Percentiles rank a stretch among this genome's conserved stretches.
phyloP scores from a whole-genome alignment of 1,139 yeast genomes.

The Scheffersomyces cryptocercus region DNA sequence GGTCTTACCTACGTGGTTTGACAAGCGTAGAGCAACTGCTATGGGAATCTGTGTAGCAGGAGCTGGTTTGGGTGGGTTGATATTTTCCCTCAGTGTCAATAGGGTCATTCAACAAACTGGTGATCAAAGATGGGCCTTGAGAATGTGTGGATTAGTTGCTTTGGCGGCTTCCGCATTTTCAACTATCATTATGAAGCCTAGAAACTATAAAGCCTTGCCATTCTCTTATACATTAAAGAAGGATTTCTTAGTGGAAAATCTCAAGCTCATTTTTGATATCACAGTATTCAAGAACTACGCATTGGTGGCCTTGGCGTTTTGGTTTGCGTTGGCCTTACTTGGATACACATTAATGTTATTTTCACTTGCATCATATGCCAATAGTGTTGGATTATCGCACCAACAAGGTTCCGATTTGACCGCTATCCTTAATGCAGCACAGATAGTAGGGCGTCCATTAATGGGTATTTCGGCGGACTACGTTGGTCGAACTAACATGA shows the following conservation, averaged over 20 bases:
- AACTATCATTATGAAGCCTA: constrained; percentile 45
- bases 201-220: constrained; percentile 37
- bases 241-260: constrained; percentile 19
- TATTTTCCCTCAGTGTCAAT: constrained; percentile 52
- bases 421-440: constrained; percentile 64
- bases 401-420: constrained; percentile 61
- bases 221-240: constrained; percentile 20
- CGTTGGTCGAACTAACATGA: constrained; percentile 58
- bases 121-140: constrained; percentile 64
- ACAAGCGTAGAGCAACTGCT: constrained; percentile 56
- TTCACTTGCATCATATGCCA: constrained; percentile 62
- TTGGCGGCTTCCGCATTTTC: constrained; percentile 37
- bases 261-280: constrained; percentile 28
- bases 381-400: constrained; percentile 55
- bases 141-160: constrained; percentile 57
- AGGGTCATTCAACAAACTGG: constrained; percentile 51
- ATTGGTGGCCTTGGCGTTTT: constrained; percentile 45
- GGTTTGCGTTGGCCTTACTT: constrained; percentile 58
- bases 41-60: constrained; percentile 64
- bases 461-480: constrained; percentile 61
- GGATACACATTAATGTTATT: constrained; percentile 63
- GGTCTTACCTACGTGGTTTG: constrained; percentile 65
- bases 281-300: constrained; percentile 36
- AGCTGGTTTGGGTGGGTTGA: constrained; percentile 66
- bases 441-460: constrained; percentile 63